phyloP scores from a whole-genome alignment of 1,284 basidiomycete species.

The Coriolopsis trogii region DNA sequence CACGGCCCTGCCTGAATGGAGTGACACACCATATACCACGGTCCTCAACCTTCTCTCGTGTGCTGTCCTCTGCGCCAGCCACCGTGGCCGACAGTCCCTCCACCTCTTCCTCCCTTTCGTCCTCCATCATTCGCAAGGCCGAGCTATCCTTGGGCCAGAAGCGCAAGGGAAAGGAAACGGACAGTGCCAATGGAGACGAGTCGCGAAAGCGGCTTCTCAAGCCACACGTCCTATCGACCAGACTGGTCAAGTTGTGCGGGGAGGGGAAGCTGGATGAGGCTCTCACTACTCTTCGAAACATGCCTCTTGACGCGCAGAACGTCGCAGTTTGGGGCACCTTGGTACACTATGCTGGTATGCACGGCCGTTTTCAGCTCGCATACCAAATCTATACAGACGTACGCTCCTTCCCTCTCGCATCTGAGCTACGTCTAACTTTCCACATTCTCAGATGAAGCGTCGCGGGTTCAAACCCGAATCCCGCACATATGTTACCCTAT shows the following conservation, averaged over 20 bases:
- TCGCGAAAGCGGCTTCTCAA: constrained; percentile 41
- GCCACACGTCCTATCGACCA: constrained; percentile 59
- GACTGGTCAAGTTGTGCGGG: constrained; percentile 58
- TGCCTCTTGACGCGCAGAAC: constrained; percentile 72
- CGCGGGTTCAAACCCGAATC: constrained; percentile 68
- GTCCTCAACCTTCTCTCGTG: not conserved
- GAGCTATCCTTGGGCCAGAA: not conserved
- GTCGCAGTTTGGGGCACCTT: constrained; percentile 75
- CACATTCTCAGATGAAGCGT: constrained; percentile 68
- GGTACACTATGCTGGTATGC: constrained; percentile 61
- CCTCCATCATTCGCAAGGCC: not conserved
- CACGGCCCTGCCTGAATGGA: constrained; percentile 4
- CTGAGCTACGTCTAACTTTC: not conserved
- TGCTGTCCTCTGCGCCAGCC: not conserved
- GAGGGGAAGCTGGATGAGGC: constrained; percentile 60
- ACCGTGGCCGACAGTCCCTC: not conserved
- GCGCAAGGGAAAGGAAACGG: not conserved
- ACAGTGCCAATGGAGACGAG: not conserved
- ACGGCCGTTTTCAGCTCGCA: constrained; percentile 54
- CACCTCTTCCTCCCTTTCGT: not conserved
- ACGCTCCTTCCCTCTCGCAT: constrained; percentile 31
- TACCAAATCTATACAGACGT: constrained; percentile 71
- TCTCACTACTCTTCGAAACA: constrained; percentile 58
- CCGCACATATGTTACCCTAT: constrained; percentile 67
- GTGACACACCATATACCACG: constrained; percentile 2